phyloP scores from a whole-genome alignment of 805 yeast genomes.

The Debaryomyces castellii region DNA sequence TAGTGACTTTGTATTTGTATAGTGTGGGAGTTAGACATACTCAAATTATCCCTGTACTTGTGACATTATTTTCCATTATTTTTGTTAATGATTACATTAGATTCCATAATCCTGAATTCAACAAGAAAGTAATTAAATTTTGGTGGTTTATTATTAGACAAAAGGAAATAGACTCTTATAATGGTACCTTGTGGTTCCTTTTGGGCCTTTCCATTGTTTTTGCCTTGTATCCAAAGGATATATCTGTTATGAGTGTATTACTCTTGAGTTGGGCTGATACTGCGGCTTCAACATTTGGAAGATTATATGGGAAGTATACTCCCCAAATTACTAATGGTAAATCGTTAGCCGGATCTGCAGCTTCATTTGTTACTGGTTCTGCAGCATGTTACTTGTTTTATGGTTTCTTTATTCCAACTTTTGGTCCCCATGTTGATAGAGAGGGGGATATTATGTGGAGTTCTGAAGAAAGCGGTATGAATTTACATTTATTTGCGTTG shows the following conservation, averaged over 20 bases:
- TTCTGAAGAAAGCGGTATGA: slow-evolving; percentile 56
- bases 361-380: slow-evolving; percentile 78
- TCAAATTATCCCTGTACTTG: slow-evolving; percentile 61
- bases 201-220: slow-evolving; percentile 77
- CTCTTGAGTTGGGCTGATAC: slow-evolving; percentile 96
- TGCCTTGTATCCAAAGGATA: slow-evolving; percentile 72
- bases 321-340: slow-evolving; percentile 74
- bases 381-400: slow-evolving; percentile 66
- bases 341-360: slow-evolving; percentile 86
- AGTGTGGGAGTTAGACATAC: slow-evolving; percentile 55
- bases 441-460: slow-evolving; percentile 68
- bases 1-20: slow-evolving; percentile 73
- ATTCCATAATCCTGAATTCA: slow-evolving; percentile 59
- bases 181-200: slow-evolving; percentile 88
- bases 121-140: slow-evolving; percentile 59
- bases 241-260: slow-evolving; percentile 70
- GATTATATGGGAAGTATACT: slow-evolving; percentile 80
- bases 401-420: slow-evolving; percentile 68
- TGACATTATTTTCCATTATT: slow-evolving; percentile 53
- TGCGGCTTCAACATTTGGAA: slow-evolving; percentile 92
- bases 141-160: slow-evolving; percentile 87
- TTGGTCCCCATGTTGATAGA: slow-evolving; percentile 46
- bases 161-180: slow-evolving; percentile 65
- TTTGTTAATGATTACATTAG: slow-evolving; percentile 68
- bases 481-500: slow-evolving; percentile 52